Evolutionary conservation across 2,329 filamentous ascomycete genomes (phyloP), one percentile per base, ranked within the genome.

Genomic region (Nannizziopsis barbatae): DNA sequence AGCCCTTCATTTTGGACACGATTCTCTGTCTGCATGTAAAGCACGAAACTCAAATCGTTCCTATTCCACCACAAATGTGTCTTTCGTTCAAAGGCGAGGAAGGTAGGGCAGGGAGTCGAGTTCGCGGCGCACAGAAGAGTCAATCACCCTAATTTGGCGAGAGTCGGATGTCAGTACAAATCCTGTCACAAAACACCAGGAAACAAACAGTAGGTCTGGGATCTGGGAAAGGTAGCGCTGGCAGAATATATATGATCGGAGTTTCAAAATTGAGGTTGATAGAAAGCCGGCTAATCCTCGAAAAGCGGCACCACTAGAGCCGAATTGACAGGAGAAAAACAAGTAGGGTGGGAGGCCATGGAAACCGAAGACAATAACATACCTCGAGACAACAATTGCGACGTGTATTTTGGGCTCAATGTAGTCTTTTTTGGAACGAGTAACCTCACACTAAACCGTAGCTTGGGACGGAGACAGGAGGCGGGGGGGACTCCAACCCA

Each of bases 1-100:
- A 94, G 68, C 87, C 85, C 75, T 95, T 95, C 90, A 96, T 95
- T 71, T 77, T 84, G 70, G 69, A 70, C 50, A 52, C 58, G 57
- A 55, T 53, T 53, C 57, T 55, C 56, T 51, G 58, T 54, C 62
- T 46, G 42, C 53, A 54, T 54, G 48, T 49, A 54, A 44, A 37
- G 42, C 40, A 32, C 43, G 22, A 42, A 18, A 47, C 15, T 30
- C 33, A 40, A 18, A 33, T 31, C 43, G 42, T 47, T 27, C 45
- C 49, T 50, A 33, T 47, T 27, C 51, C 42, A 51, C 49, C 45
- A 51, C 53, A 38, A n/a, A 46, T 32, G 37, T 52, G 39, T 42
- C 41, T 44, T 30, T 37, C 45, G 46, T 44, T 47, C 47, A 39
- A 47, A 40, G 42, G 30, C 36, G 30, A 41, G 10, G 20, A 32